Base-by-base conservation (phyloP, 2,329 filamentous ascomycete species). In the Helotiales sp. region DNA sequence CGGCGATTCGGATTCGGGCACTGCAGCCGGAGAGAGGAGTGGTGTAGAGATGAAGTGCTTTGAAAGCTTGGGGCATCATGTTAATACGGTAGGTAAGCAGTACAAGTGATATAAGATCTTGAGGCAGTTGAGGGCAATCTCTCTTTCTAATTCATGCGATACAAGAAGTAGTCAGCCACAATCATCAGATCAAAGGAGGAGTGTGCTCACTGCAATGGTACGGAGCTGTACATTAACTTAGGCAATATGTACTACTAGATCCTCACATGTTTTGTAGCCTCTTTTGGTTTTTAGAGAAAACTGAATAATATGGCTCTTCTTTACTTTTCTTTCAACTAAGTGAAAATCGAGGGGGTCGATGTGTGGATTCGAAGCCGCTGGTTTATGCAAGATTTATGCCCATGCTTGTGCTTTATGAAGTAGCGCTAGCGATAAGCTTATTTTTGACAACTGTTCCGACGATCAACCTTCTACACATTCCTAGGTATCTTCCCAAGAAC, bases 21-120 rank as follows among this genome's bases (percentile, higher is more conserved):
- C 63, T 59, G 49, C 66, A 70, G 37, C 62, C 65, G 20, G 64
- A 69, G 43, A 69, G 52, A 11, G 67, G 61, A 22, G 60, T 54
- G 5, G 65, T 65, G 45, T 63, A 66, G 54, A 63, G 60, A 34
- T 66, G 40, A 15, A 66, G 64, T 24, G 64, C 52, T 60, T 59
- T 63, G 43, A 66, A 66, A 13, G 47, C 55, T 43, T 26, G 34
- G n/a, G 32, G 10, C 6, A 24, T 17, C 49, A 54, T 54, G 15
- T 2, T 54, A 13, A 17, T 3, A n/a, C n/a, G n/a, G n/a, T n/a
- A n/a, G n/a, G n/a, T n/a, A n/a, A n/a, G n/a, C n/a, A n/a, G n/a
- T n/a, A n/a, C n/a, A n/a, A n/a, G n/a, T n/a, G n/a, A n/a, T n/a
- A n/a, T n/a, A n/a, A n/a, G n/a, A n/a, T n/a, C n/a, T n/a, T n/a